A percentile compares a stretch with the other conserved stretches of the same genome.
These are phyloP conservation scores for Nakataea oryzae DNA, from an alignment of 2,329 filamentous ascomycete genomes.

Conservation along the genomic window DNA sequence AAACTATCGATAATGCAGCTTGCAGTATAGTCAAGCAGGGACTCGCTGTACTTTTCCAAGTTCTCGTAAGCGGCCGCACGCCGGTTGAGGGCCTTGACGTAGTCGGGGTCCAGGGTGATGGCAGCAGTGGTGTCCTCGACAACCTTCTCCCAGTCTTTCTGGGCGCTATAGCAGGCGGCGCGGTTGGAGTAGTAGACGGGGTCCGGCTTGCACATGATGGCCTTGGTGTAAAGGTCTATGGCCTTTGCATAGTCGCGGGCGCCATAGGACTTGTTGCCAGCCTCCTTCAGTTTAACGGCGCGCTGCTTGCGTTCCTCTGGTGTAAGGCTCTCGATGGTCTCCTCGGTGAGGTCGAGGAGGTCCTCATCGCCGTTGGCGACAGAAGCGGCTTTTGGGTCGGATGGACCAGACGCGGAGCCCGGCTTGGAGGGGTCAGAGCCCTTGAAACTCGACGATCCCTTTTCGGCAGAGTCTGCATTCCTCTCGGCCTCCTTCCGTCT, in stretches of 20 bases:
- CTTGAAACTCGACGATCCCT: slow-evolving; percentile 8
- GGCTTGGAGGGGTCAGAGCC: not conserved
- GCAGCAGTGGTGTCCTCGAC: slow-evolving; percentile 95
- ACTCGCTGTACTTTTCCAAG: slow-evolving; percentile 81
- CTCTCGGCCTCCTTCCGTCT: slow-evolving; percentile 73
- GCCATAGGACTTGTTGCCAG: slow-evolving; percentile 93
- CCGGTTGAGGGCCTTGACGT: slow-evolving; percentile 95
- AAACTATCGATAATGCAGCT: slow-evolving; percentile 99
- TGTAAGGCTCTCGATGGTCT: slow-evolving; percentile 38
- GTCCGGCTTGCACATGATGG: slow-evolving; percentile 93
- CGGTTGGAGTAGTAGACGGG: slow-evolving; percentile 99
- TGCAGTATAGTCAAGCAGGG: slow-evolving; percentile 92
- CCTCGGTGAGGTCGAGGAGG: slow-evolving; percentile 56
- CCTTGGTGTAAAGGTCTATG: slow-evolving; percentile 91
- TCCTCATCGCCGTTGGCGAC: slow-evolving; percentile 51
- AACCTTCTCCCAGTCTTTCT: slow-evolving; percentile 88
- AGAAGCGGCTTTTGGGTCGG: slow-evolving; percentile 37
- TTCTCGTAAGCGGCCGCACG: slow-evolving; percentile 96
- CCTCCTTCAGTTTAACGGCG: slow-evolving; percentile 85
- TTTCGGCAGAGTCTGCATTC: slow-evolving; percentile 24
- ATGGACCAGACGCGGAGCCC: slow-evolving; percentile 10
- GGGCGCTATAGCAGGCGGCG: slow-evolving; percentile 91
- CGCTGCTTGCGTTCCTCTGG: slow-evolving; percentile 71
- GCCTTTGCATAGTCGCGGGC: slow-evolving; percentile 88
- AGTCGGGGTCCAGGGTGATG: slow-evolving; percentile 85